A percentile compares a stretch with the other conserved stretches of the same genome.
Conservation (phyloP, 768 basidiomycete genomes). For the Xerocomus brunneocitrinus region DNA sequence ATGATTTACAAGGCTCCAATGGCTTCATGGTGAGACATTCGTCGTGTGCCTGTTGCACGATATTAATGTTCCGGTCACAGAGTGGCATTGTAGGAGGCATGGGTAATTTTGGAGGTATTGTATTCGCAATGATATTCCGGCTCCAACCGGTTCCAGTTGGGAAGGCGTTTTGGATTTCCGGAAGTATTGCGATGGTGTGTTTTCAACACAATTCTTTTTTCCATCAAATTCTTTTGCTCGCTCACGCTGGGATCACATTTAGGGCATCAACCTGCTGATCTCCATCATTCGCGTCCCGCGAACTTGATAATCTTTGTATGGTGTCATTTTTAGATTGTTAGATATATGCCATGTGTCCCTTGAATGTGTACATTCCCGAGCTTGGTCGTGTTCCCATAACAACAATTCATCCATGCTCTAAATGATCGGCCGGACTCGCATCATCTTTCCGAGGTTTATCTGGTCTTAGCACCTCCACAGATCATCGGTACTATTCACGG, state of each 20-base stretch:
- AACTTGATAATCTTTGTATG: not conserved
- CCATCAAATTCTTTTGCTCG: not conserved
- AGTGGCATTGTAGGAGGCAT: slow-evolving; percentile 38
- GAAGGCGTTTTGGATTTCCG: slow-evolving; percentile 45
- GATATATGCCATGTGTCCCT: not conserved
- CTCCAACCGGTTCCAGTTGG: slow-evolving; percentile 38
- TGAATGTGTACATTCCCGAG: not conserved
- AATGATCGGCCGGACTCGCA: not conserved
- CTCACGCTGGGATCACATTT: not conserved
- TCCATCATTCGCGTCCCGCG: slow-evolving; percentile 12
- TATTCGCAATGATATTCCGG: slow-evolving; percentile 46
- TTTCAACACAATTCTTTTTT: not conserved
- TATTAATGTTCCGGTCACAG: not conserved
- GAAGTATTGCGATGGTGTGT: slow-evolving; percentile 35
- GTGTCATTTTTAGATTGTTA: not conserved
- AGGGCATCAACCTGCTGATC: slow-evolving; percentile 8
- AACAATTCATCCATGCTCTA: not conserved
- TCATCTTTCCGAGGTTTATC: not conserved
- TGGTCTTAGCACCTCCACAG: not conserved
- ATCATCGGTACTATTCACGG: not conserved
- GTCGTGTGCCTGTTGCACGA: not conserved
- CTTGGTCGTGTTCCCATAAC: not conserved
- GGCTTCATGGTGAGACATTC: slow-evolving; percentile 30
- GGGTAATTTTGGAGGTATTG: slow-evolving; percentile 43
- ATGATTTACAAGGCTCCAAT: slow-evolving; percentile 20